Conservation (phyloP, 306 rosid genomes). For the Fagus crenata region DNA sequence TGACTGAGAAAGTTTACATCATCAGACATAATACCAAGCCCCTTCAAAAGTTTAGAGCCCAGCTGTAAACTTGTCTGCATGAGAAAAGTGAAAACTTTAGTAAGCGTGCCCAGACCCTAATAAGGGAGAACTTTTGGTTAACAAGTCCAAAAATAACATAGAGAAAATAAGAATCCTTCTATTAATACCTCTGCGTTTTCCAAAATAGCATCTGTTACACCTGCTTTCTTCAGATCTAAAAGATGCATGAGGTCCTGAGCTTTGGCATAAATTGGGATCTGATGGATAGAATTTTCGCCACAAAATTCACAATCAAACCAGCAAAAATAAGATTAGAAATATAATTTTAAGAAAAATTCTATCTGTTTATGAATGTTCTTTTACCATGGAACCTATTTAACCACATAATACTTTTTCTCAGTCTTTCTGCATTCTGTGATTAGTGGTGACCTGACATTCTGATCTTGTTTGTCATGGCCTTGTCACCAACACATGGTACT, state of each 20-base stretch:
- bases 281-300: slow-evolving; percentile 34
- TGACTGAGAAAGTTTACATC: slow-evolving; percentile 87
- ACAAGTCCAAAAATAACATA: slow-evolving; percentile 14
- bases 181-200: slow-evolving; percentile 82
- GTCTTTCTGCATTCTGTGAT: neutral
- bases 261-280: slow-evolving; percentile 93
- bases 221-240: slow-evolving; percentile 83
- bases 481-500: neutral
- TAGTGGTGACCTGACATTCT: neutral
- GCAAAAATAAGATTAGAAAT: slow-evolving; percentile 9
- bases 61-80: slow-evolving; percentile 93
- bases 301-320: slow-evolving; percentile 26
- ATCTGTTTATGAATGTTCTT: neutral
- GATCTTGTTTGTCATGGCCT: neutral
- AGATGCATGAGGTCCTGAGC: slow-evolving; percentile 88
- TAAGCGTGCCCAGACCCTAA: slow-evolving; percentile 10
- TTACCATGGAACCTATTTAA: neutral
- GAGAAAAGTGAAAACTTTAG: slow-evolving; percentile 27
- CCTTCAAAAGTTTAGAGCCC: slow-evolving; percentile 94
- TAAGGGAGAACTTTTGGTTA: neutral
- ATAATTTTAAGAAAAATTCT: neutral
- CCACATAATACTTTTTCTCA: neutral
- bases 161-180: neutral
- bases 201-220: slow-evolving; percentile 90
- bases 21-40: slow-evolving; percentile 96